Conservation (phyloP, 139 green algal genomes). For the Chloropicon primus region DNA sequence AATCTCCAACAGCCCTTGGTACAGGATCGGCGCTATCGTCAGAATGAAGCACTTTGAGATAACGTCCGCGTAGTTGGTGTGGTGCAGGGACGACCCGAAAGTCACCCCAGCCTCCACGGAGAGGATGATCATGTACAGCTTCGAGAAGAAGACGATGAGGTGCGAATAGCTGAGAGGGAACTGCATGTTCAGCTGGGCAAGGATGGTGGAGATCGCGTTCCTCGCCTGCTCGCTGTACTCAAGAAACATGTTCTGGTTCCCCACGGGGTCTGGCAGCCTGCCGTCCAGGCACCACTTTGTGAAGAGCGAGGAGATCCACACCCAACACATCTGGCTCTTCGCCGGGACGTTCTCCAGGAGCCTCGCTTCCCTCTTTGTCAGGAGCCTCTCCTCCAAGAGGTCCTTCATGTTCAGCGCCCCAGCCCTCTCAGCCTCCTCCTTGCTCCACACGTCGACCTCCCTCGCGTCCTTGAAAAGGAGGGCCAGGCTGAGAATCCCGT, state of each 20-base stretch:
- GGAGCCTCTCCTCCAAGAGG: background rate
- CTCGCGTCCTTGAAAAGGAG: constrained; percentile 5
- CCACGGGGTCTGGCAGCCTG: background rate
- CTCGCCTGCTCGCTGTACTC: background rate
- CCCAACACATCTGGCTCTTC: constrained; percentile 1
- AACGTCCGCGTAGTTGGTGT: background rate
- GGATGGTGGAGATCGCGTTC: background rate
- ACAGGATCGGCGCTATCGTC: background rate
- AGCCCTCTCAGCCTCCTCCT: background rate
- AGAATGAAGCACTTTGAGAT: constrained; percentile 1
- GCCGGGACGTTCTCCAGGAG: background rate
- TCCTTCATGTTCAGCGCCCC: background rate
- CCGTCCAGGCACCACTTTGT: constrained; percentile 5
- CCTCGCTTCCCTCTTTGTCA: background rate
- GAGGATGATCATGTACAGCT: constrained; percentile 1
- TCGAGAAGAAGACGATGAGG: background rate
- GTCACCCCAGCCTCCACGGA: constrained; percentile 1
- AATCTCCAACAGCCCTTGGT: constrained; percentile 1
- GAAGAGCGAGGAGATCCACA: constrained; percentile 3
- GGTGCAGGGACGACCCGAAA: background rate
- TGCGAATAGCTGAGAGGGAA: background rate
- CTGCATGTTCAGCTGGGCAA: constrained; percentile 1
- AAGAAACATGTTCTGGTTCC: background rate
- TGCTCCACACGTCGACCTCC: background rate
- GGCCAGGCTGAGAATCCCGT: background rate